Evolutionary conservation across 2,329 filamentous ascomycete genomes (phyloP).

Genomic region (Talaromyces rugulosus): DNA sequence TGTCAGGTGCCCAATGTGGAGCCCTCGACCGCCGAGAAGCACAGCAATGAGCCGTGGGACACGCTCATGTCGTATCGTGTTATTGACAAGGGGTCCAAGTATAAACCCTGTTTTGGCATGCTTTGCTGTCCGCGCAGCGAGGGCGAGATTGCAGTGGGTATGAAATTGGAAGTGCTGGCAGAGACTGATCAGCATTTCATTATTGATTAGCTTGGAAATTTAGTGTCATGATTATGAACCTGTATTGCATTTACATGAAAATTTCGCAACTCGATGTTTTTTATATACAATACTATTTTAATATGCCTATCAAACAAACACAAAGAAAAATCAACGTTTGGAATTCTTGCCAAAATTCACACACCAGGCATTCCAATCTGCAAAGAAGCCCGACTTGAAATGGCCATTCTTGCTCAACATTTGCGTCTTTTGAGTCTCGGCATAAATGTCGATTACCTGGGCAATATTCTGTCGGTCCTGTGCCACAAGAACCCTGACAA

Average conservation of each 20-base stretch:
- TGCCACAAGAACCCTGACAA: constrained; percentile 41
- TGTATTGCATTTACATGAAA: not conserved
- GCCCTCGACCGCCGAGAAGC: constrained; percentile 56
- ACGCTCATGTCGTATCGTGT: constrained; percentile 58
- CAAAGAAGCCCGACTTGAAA: constrained; percentile 63
- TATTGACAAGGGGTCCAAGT: constrained; percentile 58
- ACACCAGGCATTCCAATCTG: constrained; percentile 72
- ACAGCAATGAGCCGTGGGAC: constrained; percentile 59
- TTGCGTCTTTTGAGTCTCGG: constrained; percentile 57
- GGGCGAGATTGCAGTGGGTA: constrained; percentile 54
- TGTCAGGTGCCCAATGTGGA: constrained; percentile 64
- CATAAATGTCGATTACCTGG: constrained; percentile 61
- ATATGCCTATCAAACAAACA: not conserved
- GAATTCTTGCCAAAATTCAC: constrained; percentile 40
- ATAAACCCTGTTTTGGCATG: constrained; percentile 66
- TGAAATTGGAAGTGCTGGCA: constrained; percentile 54
- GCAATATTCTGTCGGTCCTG: constrained; percentile 50
- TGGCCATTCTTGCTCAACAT: constrained; percentile 54
- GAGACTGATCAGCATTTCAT: constrained; percentile 57
- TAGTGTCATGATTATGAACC: too few species aligned
- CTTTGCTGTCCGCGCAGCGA: constrained; percentile 56
- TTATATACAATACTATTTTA: not conserved
- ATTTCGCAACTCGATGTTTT: constrained; percentile 23
- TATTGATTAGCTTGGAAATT: constrained; percentile 26
- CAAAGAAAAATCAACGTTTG: constrained; percentile 25